Evolutionary conservation across 2,329 filamentous ascomycete genomes (phyloP), one percentile per base, ranked within the genome.

Genomic region (Coniella vitis): DNA sequence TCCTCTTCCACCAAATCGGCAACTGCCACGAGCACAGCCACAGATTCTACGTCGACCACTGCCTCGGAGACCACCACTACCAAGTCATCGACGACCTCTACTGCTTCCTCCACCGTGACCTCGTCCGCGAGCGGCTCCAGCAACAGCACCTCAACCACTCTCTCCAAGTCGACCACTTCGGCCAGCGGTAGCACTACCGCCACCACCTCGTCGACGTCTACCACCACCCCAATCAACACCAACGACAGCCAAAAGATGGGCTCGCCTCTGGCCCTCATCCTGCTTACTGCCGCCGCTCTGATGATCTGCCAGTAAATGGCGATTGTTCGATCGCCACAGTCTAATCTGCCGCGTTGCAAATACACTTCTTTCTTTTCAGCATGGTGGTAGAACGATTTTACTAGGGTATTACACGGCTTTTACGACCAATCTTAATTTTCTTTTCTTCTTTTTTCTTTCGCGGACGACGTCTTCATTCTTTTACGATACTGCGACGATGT

Each of bases 271-370:
- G 68, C 67, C 37, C 60, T 71, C 25, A 60, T 70, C 54, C 58
- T 69, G 31, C 61, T 67, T 38, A 63, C 68, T 32, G 60, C 67
- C 36, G 68, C 65, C 45, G 63, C 66, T 45, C 63, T 71, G 53
- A 50, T 69, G 55, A 68, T 69, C 65, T 67, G 70, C 55, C 67
- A 70, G 63, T 71, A 67, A 61, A 56, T 19, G 16, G 7, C 17
- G 32, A n/a, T n/a, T n/a, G n/a, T n/a, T 21, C 40, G 9, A 29
- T 14, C 17, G 25, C 13, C 13, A 16, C 13, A 19, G 17, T 10
- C n/a, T 20, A 16, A 34, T n/a, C 10, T 29, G 9, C 40, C 25
- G 22, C 40, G 32, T 16, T 20, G 40, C 17, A 7, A 42, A 32
- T 25, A 20, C 9, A 3, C 17, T 21, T 10, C 16, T 19, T 42